Percentiles rank a stretch among this genome's conserved stretches.
These are phyloP conservation scores for Xylaria hypoxylon DNA, from an alignment of 2,329 filamentous ascomycete species.

Conservation along the genomic window DNA sequence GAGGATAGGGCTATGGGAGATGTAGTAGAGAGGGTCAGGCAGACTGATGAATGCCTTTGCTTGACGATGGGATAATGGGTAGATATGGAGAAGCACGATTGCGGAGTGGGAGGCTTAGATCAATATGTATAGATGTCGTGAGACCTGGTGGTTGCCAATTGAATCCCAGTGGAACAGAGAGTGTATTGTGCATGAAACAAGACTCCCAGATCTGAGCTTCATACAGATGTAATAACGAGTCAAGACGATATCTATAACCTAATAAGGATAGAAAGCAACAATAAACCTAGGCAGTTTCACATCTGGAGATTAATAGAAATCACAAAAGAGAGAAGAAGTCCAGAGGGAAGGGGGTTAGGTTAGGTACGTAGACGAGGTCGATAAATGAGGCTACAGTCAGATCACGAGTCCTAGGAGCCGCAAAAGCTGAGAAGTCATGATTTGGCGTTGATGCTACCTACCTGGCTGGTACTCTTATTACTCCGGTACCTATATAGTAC, in stretches of 20 bases:
- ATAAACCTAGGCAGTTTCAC: neutral
- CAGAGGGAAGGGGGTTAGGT: neutral
- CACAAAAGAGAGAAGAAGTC: slow-evolving; percentile 11
- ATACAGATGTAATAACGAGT: neutral
- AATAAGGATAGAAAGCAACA: neutral
- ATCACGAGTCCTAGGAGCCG: slow-evolving; percentile 28
- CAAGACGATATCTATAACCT: neutral
- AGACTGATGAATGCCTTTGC: slow-evolving; percentile 9
- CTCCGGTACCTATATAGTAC: too few species aligned
- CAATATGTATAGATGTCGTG: slow-evolving; percentile 5
- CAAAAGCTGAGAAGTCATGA: slow-evolving; percentile 8
- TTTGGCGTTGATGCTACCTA: neutral
- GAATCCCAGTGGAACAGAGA: slow-evolving; percentile 9
- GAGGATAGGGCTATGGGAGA: slow-evolving; percentile 26
- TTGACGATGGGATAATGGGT: neutral
- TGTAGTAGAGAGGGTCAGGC: slow-evolving; percentile 12
- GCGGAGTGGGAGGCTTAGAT: slow-evolving; percentile 36
- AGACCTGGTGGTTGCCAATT: slow-evolving; percentile 12
- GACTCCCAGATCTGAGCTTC: slow-evolving; percentile 4
- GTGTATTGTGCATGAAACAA: slow-evolving; percentile 16
- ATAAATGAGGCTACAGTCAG: slow-evolving; percentile 26
- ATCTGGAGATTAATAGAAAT: neutral
- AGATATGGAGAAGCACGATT: slow-evolving; percentile 24
- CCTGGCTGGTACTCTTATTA: neutral
- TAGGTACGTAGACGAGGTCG: neutral